Evolutionary conservation across 306 rosid genomes (phyloP).

Genomic region (Oemleria cerasiformis): DNA sequence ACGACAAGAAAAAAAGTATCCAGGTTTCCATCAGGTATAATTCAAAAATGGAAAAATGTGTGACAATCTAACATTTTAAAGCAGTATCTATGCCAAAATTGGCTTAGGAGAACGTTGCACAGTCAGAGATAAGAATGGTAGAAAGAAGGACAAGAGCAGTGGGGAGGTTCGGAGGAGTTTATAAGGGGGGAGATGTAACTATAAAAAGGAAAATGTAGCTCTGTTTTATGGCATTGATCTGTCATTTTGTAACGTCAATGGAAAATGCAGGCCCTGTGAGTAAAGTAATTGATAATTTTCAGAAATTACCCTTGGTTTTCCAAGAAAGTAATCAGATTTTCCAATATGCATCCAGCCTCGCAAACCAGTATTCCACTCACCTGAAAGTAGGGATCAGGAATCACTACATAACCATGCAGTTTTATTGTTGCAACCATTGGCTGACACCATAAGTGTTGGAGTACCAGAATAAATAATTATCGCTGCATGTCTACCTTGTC

Average conservation of each 20-base stretch:
- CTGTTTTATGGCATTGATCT: background rate
- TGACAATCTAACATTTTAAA: background rate
- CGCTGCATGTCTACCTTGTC: constrained; percentile 62
- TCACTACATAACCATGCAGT: constrained; percentile 27
- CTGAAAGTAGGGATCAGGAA: constrained; percentile 45
- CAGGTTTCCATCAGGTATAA: constrained; percentile 4
- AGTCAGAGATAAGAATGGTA: background rate
- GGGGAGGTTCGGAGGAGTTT: background rate
- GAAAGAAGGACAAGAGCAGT: background rate
- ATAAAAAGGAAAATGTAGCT: background rate
- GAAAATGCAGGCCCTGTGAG: background rate
- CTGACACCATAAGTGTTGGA: constrained; percentile 8
- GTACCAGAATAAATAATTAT: constrained; percentile 11
- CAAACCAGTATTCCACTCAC: constrained; percentile 94
- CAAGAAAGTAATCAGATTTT: constrained; percentile 75
- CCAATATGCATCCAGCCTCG: constrained; percentile 97
- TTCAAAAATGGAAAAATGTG: background rate
- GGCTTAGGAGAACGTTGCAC: background rate
- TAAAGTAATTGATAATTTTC: constrained; percentile 15
- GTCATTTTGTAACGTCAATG: background rate
- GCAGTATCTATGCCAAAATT: background rate
- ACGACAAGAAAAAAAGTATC: constrained; percentile 20
- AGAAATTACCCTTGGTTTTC: constrained; percentile 80
- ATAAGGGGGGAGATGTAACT: background rate
- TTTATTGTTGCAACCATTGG: constrained; percentile 7